A percentile compares a stretch with the other conserved stretches of the same genome.
These are phyloP conservation scores for Peronospora destructor DNA, from an alignment of 352 stramenopile genomes.

Conservation along the genomic window DNA sequence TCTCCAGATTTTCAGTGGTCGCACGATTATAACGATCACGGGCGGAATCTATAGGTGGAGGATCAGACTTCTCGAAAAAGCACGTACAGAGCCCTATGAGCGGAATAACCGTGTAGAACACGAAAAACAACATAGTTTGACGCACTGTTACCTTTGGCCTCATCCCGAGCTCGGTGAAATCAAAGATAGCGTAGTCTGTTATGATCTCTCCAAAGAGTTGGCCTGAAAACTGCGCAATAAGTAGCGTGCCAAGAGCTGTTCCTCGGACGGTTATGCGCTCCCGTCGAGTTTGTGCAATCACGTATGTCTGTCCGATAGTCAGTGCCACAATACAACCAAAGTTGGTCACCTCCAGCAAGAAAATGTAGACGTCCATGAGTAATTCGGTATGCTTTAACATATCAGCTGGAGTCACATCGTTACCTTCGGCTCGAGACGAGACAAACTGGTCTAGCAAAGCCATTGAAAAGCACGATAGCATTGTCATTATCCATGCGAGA, in stretches of 20 bases:
- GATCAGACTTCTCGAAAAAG: slow-evolving; percentile 38
- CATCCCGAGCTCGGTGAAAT: slow-evolving; percentile 12
- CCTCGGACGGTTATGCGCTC: slow-evolving; percentile 29
- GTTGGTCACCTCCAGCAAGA: slow-evolving; percentile 32
- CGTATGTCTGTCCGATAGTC: slow-evolving; percentile 35
- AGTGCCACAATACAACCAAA: slow-evolving; percentile 41
- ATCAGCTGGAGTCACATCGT: slow-evolving; percentile 17
- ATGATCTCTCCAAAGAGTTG: slow-evolving; percentile 33
- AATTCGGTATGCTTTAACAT: slow-evolving; percentile 8
- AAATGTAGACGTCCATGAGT: slow-evolving; percentile 32
- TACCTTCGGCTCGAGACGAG: slow-evolving; percentile 16
- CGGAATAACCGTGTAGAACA: slow-evolving; percentile 38
- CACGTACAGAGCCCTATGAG: slow-evolving; percentile 28
- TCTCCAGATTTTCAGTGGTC: slow-evolving; percentile 16
- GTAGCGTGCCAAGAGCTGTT: slow-evolving; percentile 26
- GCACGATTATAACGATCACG: slow-evolving; percentile 21
- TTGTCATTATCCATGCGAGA: slow-evolving; percentile 38
- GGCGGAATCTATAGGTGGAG: slow-evolving; percentile 19
- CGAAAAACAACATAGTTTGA: slow-evolving; percentile 28
- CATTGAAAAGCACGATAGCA: slow-evolving; percentile 33
- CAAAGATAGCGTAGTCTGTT: slow-evolving; percentile 28
- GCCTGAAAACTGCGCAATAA: slow-evolving; percentile 31
- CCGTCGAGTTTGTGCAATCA: slow-evolving; percentile 36
- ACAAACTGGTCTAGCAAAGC: slow-evolving; percentile 30
- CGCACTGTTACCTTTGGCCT: slow-evolving; percentile 25